phyloP scores from a whole-genome alignment of 1,284 basidiomycete species.

The Austroboletus niveus region DNA sequence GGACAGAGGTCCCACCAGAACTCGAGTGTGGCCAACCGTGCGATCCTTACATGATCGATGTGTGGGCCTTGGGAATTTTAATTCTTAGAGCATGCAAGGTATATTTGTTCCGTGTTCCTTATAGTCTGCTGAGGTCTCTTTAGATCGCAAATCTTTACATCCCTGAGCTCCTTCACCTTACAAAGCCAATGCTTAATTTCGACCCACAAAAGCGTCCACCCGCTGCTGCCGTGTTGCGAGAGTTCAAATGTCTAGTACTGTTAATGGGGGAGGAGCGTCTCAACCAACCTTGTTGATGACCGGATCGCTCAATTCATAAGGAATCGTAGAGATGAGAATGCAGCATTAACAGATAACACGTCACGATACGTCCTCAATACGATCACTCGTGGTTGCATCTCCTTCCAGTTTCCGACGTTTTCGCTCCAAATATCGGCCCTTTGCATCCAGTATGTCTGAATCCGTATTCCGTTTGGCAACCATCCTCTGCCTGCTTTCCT shows the following conservation, averaged over 20 bases:
- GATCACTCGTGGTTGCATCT: constrained; percentile 1
- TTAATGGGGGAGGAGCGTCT: constrained; percentile 33
- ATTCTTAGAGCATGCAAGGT: constrained; percentile 66
- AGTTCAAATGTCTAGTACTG: constrained; percentile 38
- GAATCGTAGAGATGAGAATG: neutral
- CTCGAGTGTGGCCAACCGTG: constrained; percentile 47
- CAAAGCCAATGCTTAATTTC: constrained; percentile 54
- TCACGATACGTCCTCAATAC: constrained; percentile 12
- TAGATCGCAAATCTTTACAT: constrained; percentile 56
- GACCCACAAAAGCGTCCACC: constrained; percentile 52
- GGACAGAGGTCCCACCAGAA: constrained; percentile 71
- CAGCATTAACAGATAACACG: neutral
- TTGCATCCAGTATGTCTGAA: constrained; percentile 67
- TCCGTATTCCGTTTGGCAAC: constrained; percentile 72
- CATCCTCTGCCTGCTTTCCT: constrained; percentile 54
- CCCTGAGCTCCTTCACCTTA: constrained; percentile 53
- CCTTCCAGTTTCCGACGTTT: constrained; percentile 77
- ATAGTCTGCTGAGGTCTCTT: constrained; percentile 4
- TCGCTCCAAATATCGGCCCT: constrained; percentile 73
- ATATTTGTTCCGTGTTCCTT: constrained; percentile 2
- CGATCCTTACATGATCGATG: constrained; percentile 68
- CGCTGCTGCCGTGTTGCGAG: constrained; percentile 43
- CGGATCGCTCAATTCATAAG: neutral
- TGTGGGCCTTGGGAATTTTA: constrained; percentile 65
- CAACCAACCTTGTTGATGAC: constrained; percentile 13